phyloP scores from a whole-genome alignment of 805 yeast genomes.

The Barnettozyma wickerhamii region DNA sequence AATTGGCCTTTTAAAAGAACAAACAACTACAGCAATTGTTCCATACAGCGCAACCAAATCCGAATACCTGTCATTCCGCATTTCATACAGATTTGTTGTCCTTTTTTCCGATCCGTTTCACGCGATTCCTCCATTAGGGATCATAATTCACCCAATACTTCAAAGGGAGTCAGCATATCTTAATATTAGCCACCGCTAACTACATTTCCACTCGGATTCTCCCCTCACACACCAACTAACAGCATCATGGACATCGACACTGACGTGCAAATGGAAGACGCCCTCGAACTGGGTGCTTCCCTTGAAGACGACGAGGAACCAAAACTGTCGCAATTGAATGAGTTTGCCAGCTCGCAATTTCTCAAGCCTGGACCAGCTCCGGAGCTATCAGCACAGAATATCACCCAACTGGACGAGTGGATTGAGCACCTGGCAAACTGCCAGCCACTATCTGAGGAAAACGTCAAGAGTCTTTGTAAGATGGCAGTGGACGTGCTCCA shows the following conservation, averaged over 20 bases:
- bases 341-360: constrained; percentile 15
- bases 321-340: constrained; percentile 31
- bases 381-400: constrained; percentile 38
- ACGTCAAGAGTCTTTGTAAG: constrained; percentile 74
- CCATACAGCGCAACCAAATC: no score
- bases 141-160: no score
- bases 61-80: no score
- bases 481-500: constrained; percentile 91
- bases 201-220: no score
- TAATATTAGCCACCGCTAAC: no score
- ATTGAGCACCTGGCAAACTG: constrained; percentile 75
- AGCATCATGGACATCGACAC: constrained; percentile 64
- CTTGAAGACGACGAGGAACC: constrained; percentile 29
- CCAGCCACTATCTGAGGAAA: constrained; percentile 76
- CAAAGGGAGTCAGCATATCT: no score
- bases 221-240: neutral
- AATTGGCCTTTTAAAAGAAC: no score
- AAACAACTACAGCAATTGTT: no score
- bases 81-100: no score
- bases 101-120: no score
- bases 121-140: no score
- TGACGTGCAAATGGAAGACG: constrained; percentile 85
- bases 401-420: constrained; percentile 82
- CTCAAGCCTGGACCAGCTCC: constrained; percentile 31
- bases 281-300: constrained; percentile 36